Conservation (phyloP, 139 green algal genomes). For the Tetratostichococcus sp. region DNA sequence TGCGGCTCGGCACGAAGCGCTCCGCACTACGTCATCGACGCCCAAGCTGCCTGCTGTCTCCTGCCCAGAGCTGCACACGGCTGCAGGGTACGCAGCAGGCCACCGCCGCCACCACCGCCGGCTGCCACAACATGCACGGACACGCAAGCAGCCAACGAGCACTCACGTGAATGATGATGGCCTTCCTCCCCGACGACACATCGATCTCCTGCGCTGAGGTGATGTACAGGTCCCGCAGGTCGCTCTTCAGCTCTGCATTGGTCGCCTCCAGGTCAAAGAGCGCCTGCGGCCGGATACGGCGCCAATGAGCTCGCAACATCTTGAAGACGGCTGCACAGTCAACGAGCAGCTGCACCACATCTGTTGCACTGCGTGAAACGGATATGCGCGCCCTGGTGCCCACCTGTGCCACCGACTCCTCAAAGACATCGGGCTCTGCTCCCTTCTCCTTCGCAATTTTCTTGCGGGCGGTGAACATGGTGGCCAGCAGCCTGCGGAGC, state of each 20-base stretch:
- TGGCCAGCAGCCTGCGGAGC: constrained; percentile 4
- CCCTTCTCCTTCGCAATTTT: constrained; percentile 99
- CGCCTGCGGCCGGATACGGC: constrained; percentile 83
- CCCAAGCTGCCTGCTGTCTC: no score
- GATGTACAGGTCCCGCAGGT: constrained; percentile 98
- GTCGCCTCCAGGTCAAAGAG: constrained; percentile 99
- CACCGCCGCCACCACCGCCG: no score
- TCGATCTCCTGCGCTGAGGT: constrained; percentile 91
- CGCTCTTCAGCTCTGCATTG: constrained; percentile 96
- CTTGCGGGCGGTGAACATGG: constrained; percentile 78
- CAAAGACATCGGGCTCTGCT: constrained; percentile 88
- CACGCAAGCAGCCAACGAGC: no score
- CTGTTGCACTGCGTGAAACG: neutral
- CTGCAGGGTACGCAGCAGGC: no score
- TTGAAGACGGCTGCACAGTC: no score
- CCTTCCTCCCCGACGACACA: constrained; percentile 80
- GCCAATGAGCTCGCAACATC: no score
- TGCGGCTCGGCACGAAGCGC: no score
- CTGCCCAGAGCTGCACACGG: no score
- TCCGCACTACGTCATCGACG: no score
- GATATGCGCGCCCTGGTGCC: neutral
- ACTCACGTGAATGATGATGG: constrained; percentile 92
- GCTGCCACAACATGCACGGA: no score
- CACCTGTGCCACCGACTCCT: constrained; percentile 97
- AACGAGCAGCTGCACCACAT: neutral